A percentile compares a stretch with the other conserved stretches of the same genome.
Evolutionary conservation across 2,329 filamentous ascomycete genomes (phyloP).

Genomic region (Diaporthe sp.): DNA sequence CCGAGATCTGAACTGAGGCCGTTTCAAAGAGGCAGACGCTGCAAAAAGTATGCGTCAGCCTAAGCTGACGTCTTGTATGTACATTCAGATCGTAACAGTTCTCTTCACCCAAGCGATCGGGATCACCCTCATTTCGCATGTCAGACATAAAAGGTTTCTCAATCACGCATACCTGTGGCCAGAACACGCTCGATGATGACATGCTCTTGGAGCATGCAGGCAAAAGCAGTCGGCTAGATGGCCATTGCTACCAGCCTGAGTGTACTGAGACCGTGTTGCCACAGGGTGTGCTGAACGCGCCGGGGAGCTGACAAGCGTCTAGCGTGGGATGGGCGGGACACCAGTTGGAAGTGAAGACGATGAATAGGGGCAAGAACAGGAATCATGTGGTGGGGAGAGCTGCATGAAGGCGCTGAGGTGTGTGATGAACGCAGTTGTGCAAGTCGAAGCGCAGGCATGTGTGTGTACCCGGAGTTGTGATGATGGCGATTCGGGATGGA

Average conservation of each 20-base stretch:
- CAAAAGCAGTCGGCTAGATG: not conserved
- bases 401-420: no score
- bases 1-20: not conserved
- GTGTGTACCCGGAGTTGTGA: no score
- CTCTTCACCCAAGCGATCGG: constrained; percentile 8
- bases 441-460: no score
- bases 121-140: constrained; percentile 15
- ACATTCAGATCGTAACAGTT: not conserved
- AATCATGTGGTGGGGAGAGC: no score
- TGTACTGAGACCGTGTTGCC: constrained; percentile 8
- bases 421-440: no score
- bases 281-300: not conserved
- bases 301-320: not conserved
- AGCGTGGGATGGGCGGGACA: not conserved
- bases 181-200: constrained; percentile 4
- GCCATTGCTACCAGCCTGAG: not conserved
- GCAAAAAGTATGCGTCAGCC: not conserved
- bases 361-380: not conserved
- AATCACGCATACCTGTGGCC: not conserved
- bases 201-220: not conserved
- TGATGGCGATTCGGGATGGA: no score
- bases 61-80: not conserved
- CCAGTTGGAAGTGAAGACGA: not conserved
- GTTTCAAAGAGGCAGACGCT: not conserved
- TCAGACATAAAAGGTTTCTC: not conserved